A percentile compares a stretch with the other conserved stretches of the same genome.
Evolutionary conservation across 2,329 filamentous ascomycete species (phyloP).

Genomic region (Rhynchosporium agropyri): DNA sequence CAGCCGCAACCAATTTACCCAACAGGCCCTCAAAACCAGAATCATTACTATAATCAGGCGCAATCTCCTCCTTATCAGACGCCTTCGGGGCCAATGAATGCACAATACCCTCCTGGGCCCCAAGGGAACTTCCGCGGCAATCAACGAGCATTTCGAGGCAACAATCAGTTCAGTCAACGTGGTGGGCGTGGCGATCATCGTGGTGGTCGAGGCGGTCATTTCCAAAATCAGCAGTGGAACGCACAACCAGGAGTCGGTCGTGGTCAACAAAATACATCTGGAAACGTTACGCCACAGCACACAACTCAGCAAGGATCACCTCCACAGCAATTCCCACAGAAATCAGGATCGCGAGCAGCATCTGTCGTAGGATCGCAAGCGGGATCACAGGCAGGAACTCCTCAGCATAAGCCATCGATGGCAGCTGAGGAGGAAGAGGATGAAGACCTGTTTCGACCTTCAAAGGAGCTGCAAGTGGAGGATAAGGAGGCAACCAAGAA

Average conservation of each 20-base stretch:
- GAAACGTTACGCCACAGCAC: slow-evolving; percentile 42
- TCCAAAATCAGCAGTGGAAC: slow-evolving; percentile 74
- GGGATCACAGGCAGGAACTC: slow-evolving; percentile 31
- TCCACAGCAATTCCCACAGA: slow-evolving; percentile 37
- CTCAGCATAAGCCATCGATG: slow-evolving; percentile 41
- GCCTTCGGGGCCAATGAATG: slow-evolving; percentile 56
- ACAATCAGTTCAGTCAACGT: slow-evolving; percentile 56
- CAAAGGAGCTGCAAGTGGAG: slow-evolving; percentile 67
- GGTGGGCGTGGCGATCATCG: slow-evolving; percentile 48
- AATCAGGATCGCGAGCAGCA: slow-evolving; percentile 27
- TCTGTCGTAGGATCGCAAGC: slow-evolving; percentile 21
- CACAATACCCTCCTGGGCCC: slow-evolving; percentile 47
- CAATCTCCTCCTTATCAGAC: slow-evolving; percentile 56
- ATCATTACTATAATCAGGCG: slow-evolving; percentile 50
- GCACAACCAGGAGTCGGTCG: slow-evolving; percentile 58
- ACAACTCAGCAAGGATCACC: slow-evolving; percentile 31
- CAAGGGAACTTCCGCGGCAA: slow-evolving; percentile 45
- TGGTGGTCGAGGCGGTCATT: slow-evolving; percentile 57
- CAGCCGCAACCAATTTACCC: slow-evolving; percentile 59
- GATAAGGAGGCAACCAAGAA: slow-evolving; percentile 55
- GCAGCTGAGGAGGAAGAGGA: slow-evolving; percentile 45
- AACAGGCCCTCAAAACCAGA: slow-evolving; percentile 56
- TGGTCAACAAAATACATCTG: slow-evolving; percentile 46
- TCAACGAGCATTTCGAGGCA: slow-evolving; percentile 63
- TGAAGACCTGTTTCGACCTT: slow-evolving; percentile 63